These are phyloP conservation scores for Sporothrix protearum DNA, from an alignment of 2,329 filamentous ascomycete species.

Conservation along the genomic window DNA sequence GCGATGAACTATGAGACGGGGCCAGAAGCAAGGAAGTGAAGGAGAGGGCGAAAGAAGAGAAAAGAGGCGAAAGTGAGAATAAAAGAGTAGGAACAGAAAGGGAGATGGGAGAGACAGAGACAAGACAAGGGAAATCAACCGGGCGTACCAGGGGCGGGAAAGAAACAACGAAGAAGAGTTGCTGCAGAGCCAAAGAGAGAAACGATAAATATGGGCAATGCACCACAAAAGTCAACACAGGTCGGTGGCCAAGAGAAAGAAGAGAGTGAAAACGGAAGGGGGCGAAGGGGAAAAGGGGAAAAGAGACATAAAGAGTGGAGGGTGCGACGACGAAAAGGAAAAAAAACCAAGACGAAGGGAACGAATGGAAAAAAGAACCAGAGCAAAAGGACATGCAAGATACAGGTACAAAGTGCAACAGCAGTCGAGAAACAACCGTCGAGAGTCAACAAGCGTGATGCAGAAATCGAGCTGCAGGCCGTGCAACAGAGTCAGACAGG, in stretches of 20 bases:
- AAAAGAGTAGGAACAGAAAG: background rate
- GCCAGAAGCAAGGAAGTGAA: background rate
- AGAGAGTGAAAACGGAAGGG: background rate
- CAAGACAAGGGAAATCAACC: background rate
- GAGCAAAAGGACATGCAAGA: background rate
- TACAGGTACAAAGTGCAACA: constrained; percentile 1
- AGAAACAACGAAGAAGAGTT: background rate
- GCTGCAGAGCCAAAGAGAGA: background rate
- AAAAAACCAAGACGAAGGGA: constrained; percentile 1
- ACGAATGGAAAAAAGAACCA: background rate
- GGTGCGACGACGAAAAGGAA: background rate
- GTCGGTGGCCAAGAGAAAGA: background rate
- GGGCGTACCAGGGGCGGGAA: background rate
- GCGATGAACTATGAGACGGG: no score
- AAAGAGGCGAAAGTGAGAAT: background rate
- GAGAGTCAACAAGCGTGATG: background rate
- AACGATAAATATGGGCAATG: background rate
- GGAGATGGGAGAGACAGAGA: background rate
- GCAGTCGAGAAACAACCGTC: background rate
- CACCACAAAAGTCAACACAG: background rate
- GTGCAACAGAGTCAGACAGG: background rate
- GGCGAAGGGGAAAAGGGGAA: background rate
- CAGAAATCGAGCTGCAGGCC: background rate
- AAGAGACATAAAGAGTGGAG: constrained; percentile 9
- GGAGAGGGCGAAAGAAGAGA: background rate